A percentile compares a stretch with the other conserved stretches of the same genome.
phyloP scores from a whole-genome alignment of 257 asterid genomes.

The Nicotiana tabacum region DNA sequence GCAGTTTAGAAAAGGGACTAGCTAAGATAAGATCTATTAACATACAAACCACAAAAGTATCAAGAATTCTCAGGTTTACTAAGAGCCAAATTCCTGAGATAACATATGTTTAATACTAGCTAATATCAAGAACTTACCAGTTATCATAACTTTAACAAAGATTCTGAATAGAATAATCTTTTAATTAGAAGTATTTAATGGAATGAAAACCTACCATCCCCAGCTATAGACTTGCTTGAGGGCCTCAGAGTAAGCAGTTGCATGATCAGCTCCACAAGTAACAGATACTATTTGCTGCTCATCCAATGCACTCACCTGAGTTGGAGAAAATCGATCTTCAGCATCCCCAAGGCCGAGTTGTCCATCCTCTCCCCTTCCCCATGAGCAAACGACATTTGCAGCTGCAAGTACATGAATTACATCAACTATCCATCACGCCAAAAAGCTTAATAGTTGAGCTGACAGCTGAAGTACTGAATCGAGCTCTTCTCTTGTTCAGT shows the following conservation, averaged over 20 bases:
- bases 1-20: neutral
- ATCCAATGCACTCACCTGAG: constrained; percentile 80
- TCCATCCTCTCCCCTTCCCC: constrained; percentile 99
- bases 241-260: constrained; percentile 79
- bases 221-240: constrained; percentile 72
- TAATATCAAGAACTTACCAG: neutral
- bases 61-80: neutral
- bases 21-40: neutral
- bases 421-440: neutral
- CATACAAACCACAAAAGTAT: neutral
- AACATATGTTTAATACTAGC: neutral
- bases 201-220: constrained; percentile 68
- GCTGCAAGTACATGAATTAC: constrained; percentile 37
- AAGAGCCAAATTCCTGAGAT: neutral
- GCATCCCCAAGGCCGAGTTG: constrained; percentile 98
- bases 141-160: neutral
- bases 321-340: constrained; percentile 78
- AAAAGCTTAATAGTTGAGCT: constrained; percentile 9
- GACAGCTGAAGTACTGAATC: neutral
- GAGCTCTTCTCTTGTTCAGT: neutral
- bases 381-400: constrained; percentile 84
- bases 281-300: constrained; percentile 69
- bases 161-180: neutral
- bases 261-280: constrained; percentile 91
- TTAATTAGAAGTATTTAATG: neutral